Evolutionary conservation across 495 filamentous ascomycete species (phyloP).

Genomic region (Penicillium egyptiacum): DNA sequence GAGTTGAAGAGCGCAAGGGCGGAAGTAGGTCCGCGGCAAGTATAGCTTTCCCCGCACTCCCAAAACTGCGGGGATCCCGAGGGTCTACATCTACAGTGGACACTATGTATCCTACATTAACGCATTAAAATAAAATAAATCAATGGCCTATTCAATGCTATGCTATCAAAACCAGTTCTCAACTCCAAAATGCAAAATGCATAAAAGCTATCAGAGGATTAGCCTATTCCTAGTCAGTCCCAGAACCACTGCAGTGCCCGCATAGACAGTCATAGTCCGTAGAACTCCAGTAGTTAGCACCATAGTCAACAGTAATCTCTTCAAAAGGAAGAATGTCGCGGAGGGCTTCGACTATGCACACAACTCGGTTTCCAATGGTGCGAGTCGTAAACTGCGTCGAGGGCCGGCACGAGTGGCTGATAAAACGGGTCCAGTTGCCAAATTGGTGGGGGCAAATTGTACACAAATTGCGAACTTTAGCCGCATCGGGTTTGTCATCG

Average conservation of each 20-base stretch:
- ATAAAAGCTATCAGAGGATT: not conserved
- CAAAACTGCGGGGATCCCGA: conserved; percentile 9
- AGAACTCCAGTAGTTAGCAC: conserved; percentile 26
- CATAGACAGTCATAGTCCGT: conserved; percentile 16
- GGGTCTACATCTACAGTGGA: not conserved
- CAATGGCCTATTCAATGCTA: not conserved
- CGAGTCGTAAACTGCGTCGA: conserved; percentile 29
- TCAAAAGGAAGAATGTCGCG: conserved; percentile 35
- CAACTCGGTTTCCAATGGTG: conserved; percentile 26
- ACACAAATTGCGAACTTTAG: not conserved
- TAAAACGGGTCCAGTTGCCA: conserved; percentile 62
- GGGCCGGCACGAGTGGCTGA: conserved; percentile 72
- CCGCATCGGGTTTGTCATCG: conserved; percentile 5
- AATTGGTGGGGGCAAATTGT: conserved; percentile 6
- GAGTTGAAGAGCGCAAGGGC: not conserved
- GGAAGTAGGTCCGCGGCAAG: not conserved
- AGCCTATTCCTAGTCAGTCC: not conserved
- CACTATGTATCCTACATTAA: too few relatives aligned
- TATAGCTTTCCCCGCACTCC: conserved; percentile 18
- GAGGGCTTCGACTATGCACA: conserved; percentile 23
- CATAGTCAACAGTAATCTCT: conserved; percentile 38
- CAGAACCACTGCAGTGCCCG: conserved; percentile 8
- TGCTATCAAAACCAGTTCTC: not conserved
- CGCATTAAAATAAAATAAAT: too few relatives aligned
- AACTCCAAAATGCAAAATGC: not conserved